These are phyloP conservation scores for Penicillium chermesinum DNA, from an alignment of 495 filamentous ascomycete genomes.

Conservation along the genomic window DNA sequence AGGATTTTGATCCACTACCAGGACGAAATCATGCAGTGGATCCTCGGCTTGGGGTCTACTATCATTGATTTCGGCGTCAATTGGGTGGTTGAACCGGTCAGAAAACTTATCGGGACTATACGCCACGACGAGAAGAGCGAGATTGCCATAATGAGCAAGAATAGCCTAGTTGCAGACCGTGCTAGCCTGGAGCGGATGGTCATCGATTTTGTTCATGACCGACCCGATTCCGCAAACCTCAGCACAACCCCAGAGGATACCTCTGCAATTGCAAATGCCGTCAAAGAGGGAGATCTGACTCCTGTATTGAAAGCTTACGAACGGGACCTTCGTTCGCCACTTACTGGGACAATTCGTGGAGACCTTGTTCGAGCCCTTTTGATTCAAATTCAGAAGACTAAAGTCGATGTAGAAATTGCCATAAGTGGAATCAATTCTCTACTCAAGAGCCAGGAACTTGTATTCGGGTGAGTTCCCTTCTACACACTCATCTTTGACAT, in stretches of 20 bases:
- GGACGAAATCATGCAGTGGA: constrained; percentile 70
- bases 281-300: constrained; percentile 87
- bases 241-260: constrained; percentile 53
- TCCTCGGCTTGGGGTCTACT: constrained; percentile 68
- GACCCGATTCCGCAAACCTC: constrained; percentile 50
- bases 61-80: constrained; percentile 87
- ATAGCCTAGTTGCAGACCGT: constrained; percentile 80
- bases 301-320: constrained; percentile 89
- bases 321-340: constrained; percentile 71
- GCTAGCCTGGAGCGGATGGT: constrained; percentile 96
- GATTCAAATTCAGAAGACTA: constrained; percentile 97
- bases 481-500: neutral
- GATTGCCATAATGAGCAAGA: constrained; percentile 91
- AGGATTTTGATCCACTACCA: constrained; percentile 66
- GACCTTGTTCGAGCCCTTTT: constrained; percentile 87
- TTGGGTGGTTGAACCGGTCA: constrained; percentile 83
- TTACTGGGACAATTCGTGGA: constrained; percentile 72
- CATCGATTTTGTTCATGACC: constrained; percentile 83
- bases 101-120: constrained; percentile 84
- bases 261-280: constrained; percentile 63
- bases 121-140: constrained; percentile 85
- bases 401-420: constrained; percentile 95
- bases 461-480: constrained; percentile 63
- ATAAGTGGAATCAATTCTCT: constrained; percentile 90
- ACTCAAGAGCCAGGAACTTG: constrained; percentile 91